Percentiles rank a stretch among this genome's conserved stretches.
Evolutionary conservation across 2,329 filamentous ascomycete species (phyloP).

Genomic region (Domatiomyces globalis): DNA sequence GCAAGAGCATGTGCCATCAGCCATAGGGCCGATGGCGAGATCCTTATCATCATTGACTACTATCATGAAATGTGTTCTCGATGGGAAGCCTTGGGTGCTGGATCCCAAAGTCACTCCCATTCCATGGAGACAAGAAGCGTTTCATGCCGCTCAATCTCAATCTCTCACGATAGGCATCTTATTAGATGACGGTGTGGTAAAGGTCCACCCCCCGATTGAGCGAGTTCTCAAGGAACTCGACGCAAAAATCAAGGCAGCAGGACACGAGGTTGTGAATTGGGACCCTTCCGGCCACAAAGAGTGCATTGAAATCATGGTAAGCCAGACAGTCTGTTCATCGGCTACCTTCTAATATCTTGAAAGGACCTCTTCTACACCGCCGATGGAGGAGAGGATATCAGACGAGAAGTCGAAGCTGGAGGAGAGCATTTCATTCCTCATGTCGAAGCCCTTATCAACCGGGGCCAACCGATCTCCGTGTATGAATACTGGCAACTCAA

Average conservation of each 20-base stretch:
- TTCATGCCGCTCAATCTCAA: conserved; percentile 33
- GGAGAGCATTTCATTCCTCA: conserved; percentile 48
- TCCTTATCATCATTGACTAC: conserved; percentile 37
- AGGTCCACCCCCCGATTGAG: conserved; percentile 16
- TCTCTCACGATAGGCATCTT: conserved; percentile 12
- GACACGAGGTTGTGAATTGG: conserved; percentile 35
- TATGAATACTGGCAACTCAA: conserved; percentile 57
- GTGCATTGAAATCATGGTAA: conserved; percentile 11
- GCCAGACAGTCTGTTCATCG: conserved; percentile 31
- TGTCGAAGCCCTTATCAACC: conserved; percentile 43
- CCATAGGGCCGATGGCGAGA: conserved; percentile 46
- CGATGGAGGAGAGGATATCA: conserved; percentile 51
- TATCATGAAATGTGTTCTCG: conserved; percentile 23
- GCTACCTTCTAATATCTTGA: neutral
- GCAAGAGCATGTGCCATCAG: conserved; percentile 50
- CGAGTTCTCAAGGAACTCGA: conserved; percentile 6
- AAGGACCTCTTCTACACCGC: conserved; percentile 45
- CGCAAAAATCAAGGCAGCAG: conserved; percentile 29
- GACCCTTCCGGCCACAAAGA: conserved; percentile 11
- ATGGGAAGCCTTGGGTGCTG: conserved; percentile 36
- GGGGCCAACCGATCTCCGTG: conserved; percentile 41
- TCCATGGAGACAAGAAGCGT: conserved; percentile 39
- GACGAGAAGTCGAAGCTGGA: conserved; percentile 37
- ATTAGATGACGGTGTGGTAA: conserved; percentile 14
- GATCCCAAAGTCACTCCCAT: conserved; percentile 42